These are phyloP conservation scores for Yamadazyma endophytica DNA, from an alignment of 805 yeast species.

Conservation along the genomic window DNA sequence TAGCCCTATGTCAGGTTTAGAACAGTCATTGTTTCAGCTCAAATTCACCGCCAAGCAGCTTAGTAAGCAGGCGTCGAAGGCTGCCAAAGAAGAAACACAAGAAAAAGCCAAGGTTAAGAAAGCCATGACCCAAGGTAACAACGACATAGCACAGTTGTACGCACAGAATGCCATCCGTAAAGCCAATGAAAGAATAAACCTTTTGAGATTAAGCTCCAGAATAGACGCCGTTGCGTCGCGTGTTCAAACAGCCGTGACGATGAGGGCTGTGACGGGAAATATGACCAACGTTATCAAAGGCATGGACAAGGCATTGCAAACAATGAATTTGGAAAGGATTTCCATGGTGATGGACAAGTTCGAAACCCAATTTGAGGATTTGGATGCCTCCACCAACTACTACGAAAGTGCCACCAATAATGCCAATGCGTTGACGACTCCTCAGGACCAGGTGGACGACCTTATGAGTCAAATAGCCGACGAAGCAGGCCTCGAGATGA, in stretches of 20 bases:
- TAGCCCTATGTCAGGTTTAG: constrained; percentile 35
- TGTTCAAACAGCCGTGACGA: constrained; percentile 96
- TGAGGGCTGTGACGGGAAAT: constrained; percentile 91
- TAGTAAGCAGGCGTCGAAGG: constrained; percentile 82
- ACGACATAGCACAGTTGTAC: constrained; percentile 88
- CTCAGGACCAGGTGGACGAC: constrained; percentile 92
- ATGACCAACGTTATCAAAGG: constrained; percentile 92
- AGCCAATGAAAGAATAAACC: constrained; percentile 76
- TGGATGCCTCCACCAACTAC: constrained; percentile 90
- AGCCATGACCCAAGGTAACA: constrained; percentile 79
- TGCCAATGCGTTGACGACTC: constrained; percentile 84
- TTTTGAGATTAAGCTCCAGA: constrained; percentile 78
- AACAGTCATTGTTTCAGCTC: constrained; percentile 58
- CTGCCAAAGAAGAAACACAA: constrained; percentile 82
- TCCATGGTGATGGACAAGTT: constrained; percentile 96
- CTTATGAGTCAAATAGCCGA: constrained; percentile 91
- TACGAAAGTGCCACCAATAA: constrained; percentile 87
- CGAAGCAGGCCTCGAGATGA: constrained; percentile 92
- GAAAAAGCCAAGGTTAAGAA: constrained; percentile 89
- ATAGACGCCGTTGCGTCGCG: constrained; percentile 95
- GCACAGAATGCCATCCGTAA: constrained; percentile 96
- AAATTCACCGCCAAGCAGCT: constrained; percentile 93
- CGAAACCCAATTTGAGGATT: constrained; percentile 92
- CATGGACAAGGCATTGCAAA: constrained; percentile 93
- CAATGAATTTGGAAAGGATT: constrained; percentile 91